A percentile compares a stretch with the other conserved stretches of the same genome.
Conservation (phyloP, 2,329 filamentous ascomycete genomes). For the Furcasterigmium furcatum region DNA sequence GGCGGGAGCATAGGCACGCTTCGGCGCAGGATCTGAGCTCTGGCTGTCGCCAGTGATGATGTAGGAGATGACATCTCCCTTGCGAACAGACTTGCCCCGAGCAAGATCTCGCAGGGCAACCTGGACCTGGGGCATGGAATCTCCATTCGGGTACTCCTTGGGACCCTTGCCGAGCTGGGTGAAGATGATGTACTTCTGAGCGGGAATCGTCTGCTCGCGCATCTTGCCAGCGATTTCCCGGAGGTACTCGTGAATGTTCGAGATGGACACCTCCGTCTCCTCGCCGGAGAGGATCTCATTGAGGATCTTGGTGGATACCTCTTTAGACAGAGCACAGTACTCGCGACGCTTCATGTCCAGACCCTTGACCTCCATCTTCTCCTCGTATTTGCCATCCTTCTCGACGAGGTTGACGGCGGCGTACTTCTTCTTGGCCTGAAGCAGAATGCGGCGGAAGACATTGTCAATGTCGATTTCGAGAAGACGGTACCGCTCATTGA, state of each 20-base stretch:
- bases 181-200: conserved; percentile 93
- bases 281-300: conserved; percentile 93
- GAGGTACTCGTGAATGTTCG: conserved; percentile 90
- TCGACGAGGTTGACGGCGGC: conserved; percentile 93
- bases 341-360: conserved; percentile 97
- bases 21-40: conserved; percentile 69
- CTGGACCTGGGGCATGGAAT: conserved; percentile 95
- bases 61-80: conserved; percentile 95
- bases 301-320: conserved; percentile 86
- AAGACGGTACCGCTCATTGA: conserved; percentile 89
- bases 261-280: conserved; percentile 82
- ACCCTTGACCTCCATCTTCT: conserved; percentile 97
- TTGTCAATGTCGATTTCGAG: conserved; percentile 99
- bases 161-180: conserved; percentile 95
- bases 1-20: conserved; percentile 83
- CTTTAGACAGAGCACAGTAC: conserved; percentile 93
- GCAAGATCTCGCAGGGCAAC: conserved; percentile 87
- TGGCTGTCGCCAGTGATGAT: conserved; percentile 78
- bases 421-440: conserved; percentile 99
- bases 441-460: conserved; percentile 84
- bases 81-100: conserved; percentile 82
- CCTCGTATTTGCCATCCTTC: conserved; percentile 81
- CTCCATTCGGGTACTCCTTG: conserved; percentile 88
- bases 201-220: conserved; percentile 72
- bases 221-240: conserved; percentile 82